Evolutionary conservation across 2,329 filamentous ascomycete species (phyloP).

Genomic region (Aspergillus ochraceoroseus): DNA sequence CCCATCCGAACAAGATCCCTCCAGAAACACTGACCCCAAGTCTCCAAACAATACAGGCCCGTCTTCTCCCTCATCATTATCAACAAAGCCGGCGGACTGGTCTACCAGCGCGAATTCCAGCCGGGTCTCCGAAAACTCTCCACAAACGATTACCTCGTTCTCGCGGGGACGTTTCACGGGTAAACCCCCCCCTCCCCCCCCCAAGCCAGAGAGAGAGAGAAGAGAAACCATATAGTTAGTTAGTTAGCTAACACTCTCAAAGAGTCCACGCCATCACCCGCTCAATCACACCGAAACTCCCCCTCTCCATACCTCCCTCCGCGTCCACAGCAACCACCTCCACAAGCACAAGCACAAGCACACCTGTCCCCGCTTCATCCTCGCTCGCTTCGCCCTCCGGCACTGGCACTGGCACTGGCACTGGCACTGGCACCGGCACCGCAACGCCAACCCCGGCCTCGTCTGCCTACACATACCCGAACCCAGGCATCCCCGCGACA

Average conservation of each 20-base stretch:
- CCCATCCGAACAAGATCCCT: too few species aligned
- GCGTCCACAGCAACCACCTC: slow-evolving; percentile 19
- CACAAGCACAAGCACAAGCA: background rate
- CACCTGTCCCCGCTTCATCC: slow-evolving; percentile 6
- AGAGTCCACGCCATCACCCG: slow-evolving; percentile 62
- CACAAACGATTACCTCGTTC: slow-evolving; percentile 93
- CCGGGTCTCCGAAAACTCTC: slow-evolving; percentile 80
- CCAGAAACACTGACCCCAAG: too few species aligned
- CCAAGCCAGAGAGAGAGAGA: background rate
- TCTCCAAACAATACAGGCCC: too few species aligned
- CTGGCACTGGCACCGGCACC: slow-evolving; percentile 16
- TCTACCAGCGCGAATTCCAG: slow-evolving; percentile 94
- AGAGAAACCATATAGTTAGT: background rate
- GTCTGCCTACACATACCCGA: slow-evolving; percentile 29
- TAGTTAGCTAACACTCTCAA: background rate
- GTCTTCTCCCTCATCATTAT: slow-evolving; percentile 95
- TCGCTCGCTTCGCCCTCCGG: slow-evolving; percentile 24
- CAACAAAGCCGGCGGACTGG: slow-evolving; percentile 94
- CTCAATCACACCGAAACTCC: slow-evolving; percentile 47
- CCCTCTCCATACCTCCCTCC: background rate
- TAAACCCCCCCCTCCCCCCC: slow-evolving; percentile 35
- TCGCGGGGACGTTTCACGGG: slow-evolving; percentile 97
- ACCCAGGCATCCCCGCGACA: slow-evolving; percentile 40
- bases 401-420: background rate
- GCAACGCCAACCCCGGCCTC: slow-evolving; percentile 21